Percentiles rank a stretch among this genome's conserved stretches.
Evolutionary conservation across 345 rosid species (phyloP).

Genomic region (Microthlaspi erraticum): DNA sequence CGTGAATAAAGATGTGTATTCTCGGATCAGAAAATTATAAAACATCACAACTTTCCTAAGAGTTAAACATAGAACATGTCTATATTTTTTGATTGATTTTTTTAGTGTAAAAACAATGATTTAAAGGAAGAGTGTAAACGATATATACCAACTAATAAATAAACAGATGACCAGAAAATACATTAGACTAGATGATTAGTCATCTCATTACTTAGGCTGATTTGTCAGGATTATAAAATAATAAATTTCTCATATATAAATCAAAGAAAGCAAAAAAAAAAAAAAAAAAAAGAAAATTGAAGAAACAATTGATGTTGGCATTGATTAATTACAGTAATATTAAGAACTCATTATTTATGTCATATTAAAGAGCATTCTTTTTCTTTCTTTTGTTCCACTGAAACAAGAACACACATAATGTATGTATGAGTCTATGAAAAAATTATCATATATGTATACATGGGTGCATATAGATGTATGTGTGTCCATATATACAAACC

Average conservation of each 20-base stretch:
- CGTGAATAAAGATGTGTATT: not conserved
- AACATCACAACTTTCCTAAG: not conserved
- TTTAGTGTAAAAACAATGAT: not conserved
- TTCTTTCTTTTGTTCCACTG: slow-evolving; percentile 1
- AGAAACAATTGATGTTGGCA: slow-evolving; percentile 11
- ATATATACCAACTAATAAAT: not conserved
- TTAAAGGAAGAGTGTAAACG: not conserved
- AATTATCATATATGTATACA: not conserved
- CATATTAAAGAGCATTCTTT: not conserved
- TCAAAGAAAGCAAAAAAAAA: slow-evolving; percentile 3
- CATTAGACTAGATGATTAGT: not conserved
- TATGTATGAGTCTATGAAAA: not conserved
- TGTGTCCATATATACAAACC: not conserved
- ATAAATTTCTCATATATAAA: not conserved
- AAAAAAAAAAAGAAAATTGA: not conserved
- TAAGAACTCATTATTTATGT: not conserved
- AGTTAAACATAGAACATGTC: not conserved
- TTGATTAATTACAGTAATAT: not conserved
- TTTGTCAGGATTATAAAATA: not conserved
- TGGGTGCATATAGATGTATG: not conserved
- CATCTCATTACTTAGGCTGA: not conserved
- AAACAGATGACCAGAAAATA: no score
- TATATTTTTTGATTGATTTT: not conserved
- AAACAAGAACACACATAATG: slow-evolving; percentile 10
- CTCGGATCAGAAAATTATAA: slow-evolving; percentile 11